Conservation (phyloP, 78 protist genomes). For the Isochrysis galbana region DNA sequence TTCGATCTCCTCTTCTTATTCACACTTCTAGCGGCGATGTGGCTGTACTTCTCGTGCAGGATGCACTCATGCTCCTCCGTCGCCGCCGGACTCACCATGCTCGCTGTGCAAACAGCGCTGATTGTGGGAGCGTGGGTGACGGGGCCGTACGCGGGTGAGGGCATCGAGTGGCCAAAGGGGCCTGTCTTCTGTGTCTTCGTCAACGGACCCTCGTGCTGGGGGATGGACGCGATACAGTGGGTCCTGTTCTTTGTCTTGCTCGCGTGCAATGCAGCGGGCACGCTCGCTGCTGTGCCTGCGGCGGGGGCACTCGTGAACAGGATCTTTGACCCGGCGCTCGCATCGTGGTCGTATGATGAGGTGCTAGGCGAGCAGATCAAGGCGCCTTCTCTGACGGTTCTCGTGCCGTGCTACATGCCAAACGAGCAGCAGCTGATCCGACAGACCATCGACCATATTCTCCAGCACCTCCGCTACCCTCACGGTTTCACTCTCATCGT, state of each 20-base stretch:
- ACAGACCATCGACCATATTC: background rate
- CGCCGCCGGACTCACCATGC: background rate
- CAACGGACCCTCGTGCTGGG: background rate
- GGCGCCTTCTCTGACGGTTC: background rate
- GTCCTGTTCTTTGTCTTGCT: background rate
- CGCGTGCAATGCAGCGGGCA: background rate
- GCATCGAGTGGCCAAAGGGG: background rate
- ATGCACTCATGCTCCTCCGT: background rate
- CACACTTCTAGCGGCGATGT: background rate
- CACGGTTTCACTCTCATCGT: background rate
- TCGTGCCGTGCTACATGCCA: conserved; percentile 29
- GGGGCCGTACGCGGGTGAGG: background rate
- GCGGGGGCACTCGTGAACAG: background rate
- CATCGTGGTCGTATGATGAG: background rate
- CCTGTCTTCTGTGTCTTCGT: background rate
- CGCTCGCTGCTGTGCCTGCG: background rate
- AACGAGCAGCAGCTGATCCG: background rate
- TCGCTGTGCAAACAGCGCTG: background rate
- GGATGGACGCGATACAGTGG: background rate
- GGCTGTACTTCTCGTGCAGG: background rate
- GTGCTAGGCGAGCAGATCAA: background rate
- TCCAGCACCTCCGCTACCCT: background rate
- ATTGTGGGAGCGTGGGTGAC: background rate
- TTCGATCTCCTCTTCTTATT: background rate
- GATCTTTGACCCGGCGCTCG: background rate